phyloP scores from a whole-genome alignment of 139 green algal species.

The Penium margaritaceum region DNA sequence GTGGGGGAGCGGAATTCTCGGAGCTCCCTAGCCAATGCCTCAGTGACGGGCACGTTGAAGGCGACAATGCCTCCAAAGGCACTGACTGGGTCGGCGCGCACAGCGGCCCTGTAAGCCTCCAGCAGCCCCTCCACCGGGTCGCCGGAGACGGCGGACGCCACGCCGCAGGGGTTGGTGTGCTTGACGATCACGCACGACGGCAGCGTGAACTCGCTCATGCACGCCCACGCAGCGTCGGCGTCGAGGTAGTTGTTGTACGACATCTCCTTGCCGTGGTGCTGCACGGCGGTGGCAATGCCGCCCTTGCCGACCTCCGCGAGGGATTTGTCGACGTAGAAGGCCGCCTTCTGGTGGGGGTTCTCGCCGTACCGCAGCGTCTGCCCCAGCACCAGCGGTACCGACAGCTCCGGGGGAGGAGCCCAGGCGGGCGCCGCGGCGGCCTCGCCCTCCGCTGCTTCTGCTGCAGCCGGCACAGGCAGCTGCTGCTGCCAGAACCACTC shows the following conservation, averaged over 20 bases:
- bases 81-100: slow-evolving; percentile 84
- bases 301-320: slow-evolving; percentile 68
- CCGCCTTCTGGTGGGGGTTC: slow-evolving; percentile 95
- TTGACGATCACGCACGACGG: slow-evolving; percentile 97
- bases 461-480: too few relatives aligned
- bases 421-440: too few relatives aligned
- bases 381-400: slow-evolving; percentile 72
- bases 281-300: slow-evolving; percentile 72
- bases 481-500: slow-evolving; percentile 97
- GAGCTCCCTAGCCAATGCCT: slow-evolving; percentile 76
- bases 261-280: slow-evolving; percentile 98
- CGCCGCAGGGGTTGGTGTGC: slow-evolving; percentile 98
- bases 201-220: slow-evolving; percentile 67
- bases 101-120: slow-evolving; percentile 86
- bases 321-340: slow-evolving; percentile 86
- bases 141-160: slow-evolving; percentile 56
- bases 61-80: slow-evolving; percentile 98
- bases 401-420: slow-evolving; percentile 58
- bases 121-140: slow-evolving; percentile 49
- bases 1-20: slow-evolving; percentile 85
- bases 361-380: slow-evolving; percentile 80
- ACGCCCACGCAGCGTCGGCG: slow-evolving; percentile 68
- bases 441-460: too few relatives aligned
- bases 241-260: slow-evolving; percentile 99
- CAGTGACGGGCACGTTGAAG: slow-evolving; percentile 78